Base-by-base conservation (phyloP, 2,329 filamentous ascomycete genomes). In the Chaetomiaceae sp. region DNA sequence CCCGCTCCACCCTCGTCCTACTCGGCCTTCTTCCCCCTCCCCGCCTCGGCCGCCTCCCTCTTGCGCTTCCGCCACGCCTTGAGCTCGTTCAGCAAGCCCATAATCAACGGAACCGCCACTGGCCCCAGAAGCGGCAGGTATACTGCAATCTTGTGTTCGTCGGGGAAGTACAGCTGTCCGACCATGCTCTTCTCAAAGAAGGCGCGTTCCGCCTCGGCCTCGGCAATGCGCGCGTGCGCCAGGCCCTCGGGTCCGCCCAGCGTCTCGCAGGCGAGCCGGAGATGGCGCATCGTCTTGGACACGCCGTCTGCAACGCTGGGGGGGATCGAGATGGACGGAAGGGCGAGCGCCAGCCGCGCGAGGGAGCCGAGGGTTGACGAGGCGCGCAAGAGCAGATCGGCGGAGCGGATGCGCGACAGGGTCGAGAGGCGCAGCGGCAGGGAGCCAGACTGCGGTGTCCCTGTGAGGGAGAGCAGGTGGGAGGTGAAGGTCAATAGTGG, bases 181-280 rank as follows among this genome's bases (percentile, higher is more conserved):
- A 99, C 94, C 94, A 99, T 99, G 65, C 89, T 95, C 72, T 95
- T 95, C 71, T 99, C 94, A 62, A 99, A 99, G 71, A 99, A 99
- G 0, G 92, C 92, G 56, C 87, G 84, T 68, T 99, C 94, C 0
- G 90, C 92, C 66, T 95, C 90, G 2, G 82, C 80, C 70, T 96
- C 91, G 5, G 94, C 94, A 42, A 90, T 82, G 9, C 89, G 82
- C 0, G 92, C 92, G 66, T 92, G 85, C 57, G 85, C 80, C 34
- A 99, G 73, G 0, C 90, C 91, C 25, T 84, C 79, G 0, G 74
- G 72, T 0, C 75, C 76, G 32, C 81, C 81, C 2, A 97, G 75
- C 48, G 82, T 82, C 21, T 84, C 76, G 65, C 92, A 96, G 1
- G 91, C 86, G 41, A 82, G 76, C 27, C 89, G 80, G 1, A 99